These are phyloP conservation scores for Nakazawaea anatomiae DNA, from an alignment of 805 yeast genomes.

Conservation along the genomic window DNA sequence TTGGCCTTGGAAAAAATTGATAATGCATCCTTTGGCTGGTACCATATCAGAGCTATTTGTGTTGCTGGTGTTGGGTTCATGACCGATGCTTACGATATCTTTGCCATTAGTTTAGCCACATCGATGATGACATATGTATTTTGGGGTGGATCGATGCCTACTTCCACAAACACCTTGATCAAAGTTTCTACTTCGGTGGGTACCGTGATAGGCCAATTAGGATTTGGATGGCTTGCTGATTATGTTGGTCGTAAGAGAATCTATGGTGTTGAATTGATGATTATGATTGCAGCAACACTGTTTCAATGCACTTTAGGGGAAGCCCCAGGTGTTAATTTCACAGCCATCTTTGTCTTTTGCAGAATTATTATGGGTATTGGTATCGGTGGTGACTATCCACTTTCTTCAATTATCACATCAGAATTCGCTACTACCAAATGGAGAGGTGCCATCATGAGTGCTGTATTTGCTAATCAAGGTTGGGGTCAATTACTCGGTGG, in stretches of 20 bases:
- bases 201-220: conserved; percentile 85
- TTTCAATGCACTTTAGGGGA: conserved; percentile 70
- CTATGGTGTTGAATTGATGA: conserved; percentile 81
- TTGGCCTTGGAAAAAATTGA: conserved; percentile 80
- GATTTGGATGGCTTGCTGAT: conserved; percentile 82
- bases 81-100: conserved; percentile 90
- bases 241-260: conserved; percentile 78
- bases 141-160: conserved; percentile 60
- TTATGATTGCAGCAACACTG: conserved; percentile 76
- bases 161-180: conserved; percentile 67
- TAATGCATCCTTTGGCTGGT: conserved; percentile 75
- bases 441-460: conserved; percentile 98
- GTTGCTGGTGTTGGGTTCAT: conserved; percentile 94
- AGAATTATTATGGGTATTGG: conserved; percentile 93
- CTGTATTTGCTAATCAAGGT: conserved; percentile 95
- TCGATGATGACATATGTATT: conserved; percentile 73
- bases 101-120: conserved; percentile 80
- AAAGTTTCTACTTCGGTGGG: conserved; percentile 92
- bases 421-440: conserved; percentile 92
- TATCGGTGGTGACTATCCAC: conserved; percentile 96
- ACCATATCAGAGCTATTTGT: conserved; percentile 72
- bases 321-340: conserved; percentile 66
- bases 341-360: conserved; percentile 68
- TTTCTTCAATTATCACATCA: conserved; percentile 87
- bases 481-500: conserved; percentile 91